These are phyloP conservation scores for Passalora sequoiae DNA, from an alignment of 2,329 filamentous ascomycete species.

Conservation along the genomic window DNA sequence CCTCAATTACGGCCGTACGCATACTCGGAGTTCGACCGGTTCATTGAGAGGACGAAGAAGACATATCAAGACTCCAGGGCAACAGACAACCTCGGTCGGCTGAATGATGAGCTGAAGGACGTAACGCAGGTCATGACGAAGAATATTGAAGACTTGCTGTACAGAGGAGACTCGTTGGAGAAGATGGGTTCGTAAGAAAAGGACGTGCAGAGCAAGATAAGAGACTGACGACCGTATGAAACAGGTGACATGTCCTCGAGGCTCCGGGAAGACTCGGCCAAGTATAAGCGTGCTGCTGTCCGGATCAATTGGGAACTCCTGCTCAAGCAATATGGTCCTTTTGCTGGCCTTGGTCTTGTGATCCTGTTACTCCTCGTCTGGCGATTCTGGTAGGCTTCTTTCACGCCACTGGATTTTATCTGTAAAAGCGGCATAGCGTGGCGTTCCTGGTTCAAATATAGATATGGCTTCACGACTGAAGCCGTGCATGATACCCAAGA, in stretches of 20 bases:
- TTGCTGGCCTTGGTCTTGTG: conserved; percentile 74
- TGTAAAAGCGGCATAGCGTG: conserved; percentile 22
- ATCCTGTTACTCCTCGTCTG: conserved; percentile 85
- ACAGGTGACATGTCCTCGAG: conserved; percentile 47
- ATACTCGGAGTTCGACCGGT: conserved; percentile 97
- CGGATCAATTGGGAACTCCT: conserved; percentile 97
- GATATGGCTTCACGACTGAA: conserved; percentile 14
- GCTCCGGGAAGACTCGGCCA: conserved; percentile 85
- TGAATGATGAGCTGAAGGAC: conserved; percentile 95
- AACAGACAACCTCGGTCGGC: conserved; percentile 83
- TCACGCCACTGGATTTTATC: background rate
- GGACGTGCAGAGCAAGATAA: conserved; percentile 30
- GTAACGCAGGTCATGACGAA: conserved; percentile 99
- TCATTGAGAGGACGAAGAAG: conserved; percentile 86
- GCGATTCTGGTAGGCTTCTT: conserved; percentile 70
- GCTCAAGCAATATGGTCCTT: conserved; percentile 91
- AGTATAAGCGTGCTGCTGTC: conserved; percentile 87
- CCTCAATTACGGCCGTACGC: conserved; percentile 81
- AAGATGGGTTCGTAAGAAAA: conserved; percentile 76
- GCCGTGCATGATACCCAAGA: conserved; percentile 25
- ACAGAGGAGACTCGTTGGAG: conserved; percentile 88
- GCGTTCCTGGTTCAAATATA: conserved; percentile 20
- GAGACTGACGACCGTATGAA: conserved; percentile 5
- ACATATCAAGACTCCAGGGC: conserved; percentile 92
- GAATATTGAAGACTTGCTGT: conserved; percentile 97